Percentiles rank a stretch among this genome's conserved stretches.
phyloP scores from a whole-genome alignment of 768 basidiomycete species.

The Cyathus striatus region DNA sequence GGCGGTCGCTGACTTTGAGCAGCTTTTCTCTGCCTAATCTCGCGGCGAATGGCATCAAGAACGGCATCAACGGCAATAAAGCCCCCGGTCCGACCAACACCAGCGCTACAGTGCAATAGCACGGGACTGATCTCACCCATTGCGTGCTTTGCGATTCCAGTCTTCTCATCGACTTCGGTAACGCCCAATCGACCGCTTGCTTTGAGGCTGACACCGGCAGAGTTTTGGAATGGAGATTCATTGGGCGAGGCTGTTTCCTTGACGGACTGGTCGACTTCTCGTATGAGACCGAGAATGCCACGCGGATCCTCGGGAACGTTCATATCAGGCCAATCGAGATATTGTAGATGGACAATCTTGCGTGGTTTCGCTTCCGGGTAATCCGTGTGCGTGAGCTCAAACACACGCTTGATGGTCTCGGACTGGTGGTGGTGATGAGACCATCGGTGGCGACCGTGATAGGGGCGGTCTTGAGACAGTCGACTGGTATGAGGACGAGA shows the following conservation, averaged over 20 bases:
- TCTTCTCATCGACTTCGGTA: slow-evolving; percentile 43
- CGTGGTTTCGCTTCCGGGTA: slow-evolving; percentile 59
- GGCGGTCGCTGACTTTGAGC: slow-evolving; percentile 1
- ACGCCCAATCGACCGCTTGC: slow-evolving; percentile 12
- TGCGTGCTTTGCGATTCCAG: slow-evolving; percentile 52
- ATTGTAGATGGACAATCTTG: slow-evolving; percentile 84
- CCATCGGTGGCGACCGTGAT: background rate
- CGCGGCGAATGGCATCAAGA: slow-evolving; percentile 66
- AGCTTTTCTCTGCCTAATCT: slow-evolving; percentile 31
- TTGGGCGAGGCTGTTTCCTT: slow-evolving; percentile 22
- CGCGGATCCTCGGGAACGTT: slow-evolving; percentile 86
- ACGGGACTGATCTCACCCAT: slow-evolving; percentile 51
- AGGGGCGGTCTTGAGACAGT: background rate
- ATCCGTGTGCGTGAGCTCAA: slow-evolving; percentile 59
- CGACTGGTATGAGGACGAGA: background rate
- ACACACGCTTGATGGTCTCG: slow-evolving; percentile 51
- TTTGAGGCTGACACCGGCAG: background rate
- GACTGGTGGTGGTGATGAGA: slow-evolving; percentile 15
- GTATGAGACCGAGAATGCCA: slow-evolving; percentile 69
- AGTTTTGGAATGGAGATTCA: slow-evolving; percentile 3
- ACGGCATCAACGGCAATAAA: slow-evolving; percentile 88
- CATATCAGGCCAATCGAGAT: slow-evolving; percentile 94
- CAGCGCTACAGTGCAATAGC: slow-evolving; percentile 87
- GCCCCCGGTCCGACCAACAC: slow-evolving; percentile 91
- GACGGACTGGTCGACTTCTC: slow-evolving; percentile 53